Conservation (phyloP, 192 early-diverging fungal species). For the Coemansia sp. region DNA sequence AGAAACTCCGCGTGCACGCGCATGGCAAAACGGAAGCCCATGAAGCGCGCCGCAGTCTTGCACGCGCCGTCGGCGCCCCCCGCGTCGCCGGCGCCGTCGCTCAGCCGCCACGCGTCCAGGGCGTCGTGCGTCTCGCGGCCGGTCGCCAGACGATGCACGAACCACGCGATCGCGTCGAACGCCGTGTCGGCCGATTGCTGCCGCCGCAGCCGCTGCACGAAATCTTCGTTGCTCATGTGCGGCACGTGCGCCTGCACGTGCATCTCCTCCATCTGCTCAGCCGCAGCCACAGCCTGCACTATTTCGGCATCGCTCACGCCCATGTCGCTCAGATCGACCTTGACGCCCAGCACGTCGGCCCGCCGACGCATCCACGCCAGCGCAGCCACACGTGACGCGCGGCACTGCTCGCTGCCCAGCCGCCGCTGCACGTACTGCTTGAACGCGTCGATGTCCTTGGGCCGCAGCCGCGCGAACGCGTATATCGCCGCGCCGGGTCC, state of each 20-base stretch:
- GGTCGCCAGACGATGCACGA: slow-evolving; percentile 11
- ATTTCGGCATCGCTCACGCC: background rate
- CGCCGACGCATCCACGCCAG: too few species aligned
- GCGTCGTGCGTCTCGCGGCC: background rate
- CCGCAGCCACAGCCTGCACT: background rate
- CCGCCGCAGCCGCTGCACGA: background rate
- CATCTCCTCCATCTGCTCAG: background rate
- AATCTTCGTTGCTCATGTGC: slow-evolving; percentile 5
- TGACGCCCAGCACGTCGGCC: too few species aligned
- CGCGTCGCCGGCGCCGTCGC: too few species aligned
- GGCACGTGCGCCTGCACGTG: background rate
- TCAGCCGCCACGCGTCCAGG: background rate
- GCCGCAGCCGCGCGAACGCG: too few species aligned
- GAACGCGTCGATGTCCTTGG: too few species aligned
- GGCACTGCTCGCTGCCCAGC: too few species aligned
- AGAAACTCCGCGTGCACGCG: slow-evolving; percentile 31
- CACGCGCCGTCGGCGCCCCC: background rate
- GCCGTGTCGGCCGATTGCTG: slow-evolving; percentile 6
- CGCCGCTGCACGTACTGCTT: too few species aligned
- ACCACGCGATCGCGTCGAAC: background rate
- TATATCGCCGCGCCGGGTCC: too few species aligned
- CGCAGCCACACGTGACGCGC: too few species aligned
- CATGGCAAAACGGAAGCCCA: slow-evolving; percentile 15
- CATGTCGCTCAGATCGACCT: too few species aligned
- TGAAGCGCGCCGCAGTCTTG: background rate